These are phyloP conservation scores for Malus sylvestris DNA, from an alignment of 306 rosid species.

Conservation along the genomic window DNA sequence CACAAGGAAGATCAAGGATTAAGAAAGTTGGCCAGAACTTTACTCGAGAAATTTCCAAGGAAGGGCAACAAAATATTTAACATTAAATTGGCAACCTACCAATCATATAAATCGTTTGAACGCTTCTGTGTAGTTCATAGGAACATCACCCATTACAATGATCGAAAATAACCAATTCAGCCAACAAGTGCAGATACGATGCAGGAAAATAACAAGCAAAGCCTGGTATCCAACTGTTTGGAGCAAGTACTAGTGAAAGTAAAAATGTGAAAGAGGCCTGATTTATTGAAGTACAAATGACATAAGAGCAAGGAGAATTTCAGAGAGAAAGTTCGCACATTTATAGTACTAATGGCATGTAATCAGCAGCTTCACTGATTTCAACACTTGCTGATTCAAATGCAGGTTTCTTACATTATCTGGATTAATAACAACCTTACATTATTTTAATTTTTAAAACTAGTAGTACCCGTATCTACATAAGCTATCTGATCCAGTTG, in stretches of 20 bases:
- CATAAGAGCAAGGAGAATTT: background rate
- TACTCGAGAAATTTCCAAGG: background rate
- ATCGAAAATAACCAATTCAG: background rate
- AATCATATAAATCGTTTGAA: background rate
- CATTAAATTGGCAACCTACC: background rate
- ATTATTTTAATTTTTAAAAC: conserved; percentile 6
- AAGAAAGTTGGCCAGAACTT: background rate
- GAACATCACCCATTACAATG: background rate
- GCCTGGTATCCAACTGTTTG: background rate
- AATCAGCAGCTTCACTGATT: background rate
- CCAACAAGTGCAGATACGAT: background rate
- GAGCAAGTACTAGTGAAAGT: background rate
- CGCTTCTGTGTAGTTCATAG: background rate
- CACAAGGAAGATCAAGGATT: background rate
- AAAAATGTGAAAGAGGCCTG: background rate
- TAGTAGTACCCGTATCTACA: background rate
- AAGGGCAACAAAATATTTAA: background rate
- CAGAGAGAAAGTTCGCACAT: background rate
- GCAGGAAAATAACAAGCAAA: background rate
- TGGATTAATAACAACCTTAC: background rate
- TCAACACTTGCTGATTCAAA: background rate
- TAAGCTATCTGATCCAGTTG: background rate
- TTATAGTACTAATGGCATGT: background rate
- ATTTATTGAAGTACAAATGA: background rate
- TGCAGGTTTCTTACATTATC: background rate